Percentiles rank a stretch among this genome's conserved stretches.
These are phyloP conservation scores for Talaromyces stipitatus DNA, from an alignment of 495 filamentous ascomycete genomes.

Conservation along the genomic window DNA sequence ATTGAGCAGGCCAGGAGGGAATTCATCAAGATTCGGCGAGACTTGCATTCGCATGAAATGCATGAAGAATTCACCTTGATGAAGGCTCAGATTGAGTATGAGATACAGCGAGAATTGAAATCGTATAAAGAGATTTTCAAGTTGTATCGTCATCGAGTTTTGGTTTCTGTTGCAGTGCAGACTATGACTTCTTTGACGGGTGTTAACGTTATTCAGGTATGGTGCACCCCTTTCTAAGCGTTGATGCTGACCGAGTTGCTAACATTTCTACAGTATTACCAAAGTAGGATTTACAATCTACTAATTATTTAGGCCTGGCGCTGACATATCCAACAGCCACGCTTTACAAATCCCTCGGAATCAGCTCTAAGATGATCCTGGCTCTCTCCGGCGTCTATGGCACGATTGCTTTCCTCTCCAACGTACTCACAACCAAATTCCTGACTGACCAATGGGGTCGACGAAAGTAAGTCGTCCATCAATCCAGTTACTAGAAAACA, in stretches of 20 bases:
- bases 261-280: slow-evolving; percentile 34
- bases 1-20: slow-evolving; percentile 40
- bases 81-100: slow-evolving; percentile 52
- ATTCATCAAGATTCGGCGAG: slow-evolving; percentile 42
- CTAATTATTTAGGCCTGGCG: not conserved
- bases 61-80: slow-evolving; percentile 49
- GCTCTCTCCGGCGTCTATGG: slow-evolving; percentile 50
- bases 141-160: slow-evolving; percentile 41
- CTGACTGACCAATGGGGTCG: slow-evolving; percentile 55
- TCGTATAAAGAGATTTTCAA: slow-evolving; percentile 45
- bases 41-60: slow-evolving; percentile 37
- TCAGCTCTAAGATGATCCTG: slow-evolving; percentile 41
- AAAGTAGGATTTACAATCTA: slow-evolving; percentile 28
- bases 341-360: slow-evolving; percentile 50
- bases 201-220: slow-evolving; percentile 47
- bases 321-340: slow-evolving; percentile 22
- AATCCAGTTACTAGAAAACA: slow-evolving; percentile 6
- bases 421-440: slow-evolving; percentile 43
- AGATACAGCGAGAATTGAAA: slow-evolving; percentile 48
- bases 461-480: slow-evolving; percentile 33
- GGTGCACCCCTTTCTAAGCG: slow-evolving; percentile 5
- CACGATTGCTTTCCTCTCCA: slow-evolving; percentile 46
- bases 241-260: not conserved
- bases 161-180: slow-evolving; percentile 50
- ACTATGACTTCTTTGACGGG: slow-evolving; percentile 52